Evolutionary conservation across 2,329 filamentous ascomycete genomes (phyloP).

Genomic region (Remersonia thermophila): DNA sequence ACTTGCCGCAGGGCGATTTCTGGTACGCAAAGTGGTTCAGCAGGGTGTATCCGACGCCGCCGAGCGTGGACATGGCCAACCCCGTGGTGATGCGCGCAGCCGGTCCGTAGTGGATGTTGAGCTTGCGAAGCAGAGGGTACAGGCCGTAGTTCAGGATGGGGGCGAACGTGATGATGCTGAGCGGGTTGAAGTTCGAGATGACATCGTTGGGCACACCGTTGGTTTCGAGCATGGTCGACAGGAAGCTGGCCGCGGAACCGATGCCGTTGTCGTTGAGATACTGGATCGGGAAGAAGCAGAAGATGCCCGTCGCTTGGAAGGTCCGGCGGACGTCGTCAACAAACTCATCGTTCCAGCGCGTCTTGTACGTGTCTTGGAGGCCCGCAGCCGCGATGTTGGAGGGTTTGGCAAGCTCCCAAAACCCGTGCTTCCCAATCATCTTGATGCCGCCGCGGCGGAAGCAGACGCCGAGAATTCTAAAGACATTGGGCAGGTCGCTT

Average conservation of each 20-base stretch:
- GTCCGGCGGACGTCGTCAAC: conserved; percentile 53
- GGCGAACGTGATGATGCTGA: conserved; percentile 34
- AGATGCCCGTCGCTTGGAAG: conserved; percentile 47
- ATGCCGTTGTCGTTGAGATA: conserved; percentile 37
- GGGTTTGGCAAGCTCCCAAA: conserved; percentile 50
- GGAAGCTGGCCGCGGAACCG: conserved; percentile 34
- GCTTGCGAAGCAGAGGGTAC: conserved; percentile 31
- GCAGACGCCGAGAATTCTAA: conserved; percentile 28
- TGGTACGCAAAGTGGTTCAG: conserved; percentile 32
- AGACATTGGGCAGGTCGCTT: conserved; percentile 32
- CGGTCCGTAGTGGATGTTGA: conserved; percentile 33
- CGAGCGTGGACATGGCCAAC: conserved; percentile 35
- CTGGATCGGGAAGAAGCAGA: conserved; percentile 38
- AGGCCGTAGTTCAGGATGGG: conserved; percentile 36
- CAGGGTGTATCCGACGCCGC: conserved; percentile 30
- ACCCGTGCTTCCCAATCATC: conserved; percentile 31
- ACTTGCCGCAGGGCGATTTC: conserved; percentile 29
- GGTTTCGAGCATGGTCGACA: conserved; percentile 35
- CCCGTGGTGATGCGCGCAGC: conserved; percentile 39
- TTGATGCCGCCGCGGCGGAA: conserved; percentile 28
- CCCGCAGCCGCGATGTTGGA: conserved; percentile 34
- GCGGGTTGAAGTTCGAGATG: conserved; percentile 36
- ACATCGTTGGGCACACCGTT: conserved; percentile 39
- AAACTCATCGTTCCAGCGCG: conserved; percentile 51
- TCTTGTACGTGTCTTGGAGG: conserved; percentile 22